Conservation (phyloP, 176 grass and related monocot genomes). For the Lolium perenne region DNA sequence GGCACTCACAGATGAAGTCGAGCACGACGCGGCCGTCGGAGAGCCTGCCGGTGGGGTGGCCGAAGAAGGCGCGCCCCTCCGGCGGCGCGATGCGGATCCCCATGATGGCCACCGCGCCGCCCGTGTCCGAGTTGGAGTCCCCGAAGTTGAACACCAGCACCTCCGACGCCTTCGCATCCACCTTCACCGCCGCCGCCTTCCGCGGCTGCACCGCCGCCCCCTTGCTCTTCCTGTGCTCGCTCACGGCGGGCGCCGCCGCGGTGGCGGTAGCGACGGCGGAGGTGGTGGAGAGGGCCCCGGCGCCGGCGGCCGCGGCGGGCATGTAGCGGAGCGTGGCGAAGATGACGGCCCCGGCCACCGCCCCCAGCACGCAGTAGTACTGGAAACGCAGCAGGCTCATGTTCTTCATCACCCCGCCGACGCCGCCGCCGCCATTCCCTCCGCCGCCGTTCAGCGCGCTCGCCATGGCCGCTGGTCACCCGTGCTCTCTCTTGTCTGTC, state of each 20-base stretch:
- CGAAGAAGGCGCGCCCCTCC: slow-evolving; percentile 68
- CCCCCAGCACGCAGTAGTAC: slow-evolving; percentile 67
- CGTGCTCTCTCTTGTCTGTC: neutral
- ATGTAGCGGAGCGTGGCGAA: slow-evolving; percentile 62
- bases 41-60: slow-evolving; percentile 60
- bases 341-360: slow-evolving; percentile 45
- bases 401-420: slow-evolving; percentile 35
- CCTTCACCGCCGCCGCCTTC: neutral
- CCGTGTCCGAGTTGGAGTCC: slow-evolving; percentile 92
- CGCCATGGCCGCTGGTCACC: slow-evolving; percentile 26
- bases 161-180: neutral
- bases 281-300: neutral
- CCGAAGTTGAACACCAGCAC: slow-evolving; percentile 84
- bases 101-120: slow-evolving; percentile 62
- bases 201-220: neutral
- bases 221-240: slow-evolving; percentile 29
- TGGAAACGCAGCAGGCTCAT: slow-evolving; percentile 39
- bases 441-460: slow-evolving; percentile 40
- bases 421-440: neutral
- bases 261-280: neutral
- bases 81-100: slow-evolving; percentile 60
- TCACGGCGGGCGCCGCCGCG: neutral
- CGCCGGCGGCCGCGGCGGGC: slow-evolving; percentile 15
- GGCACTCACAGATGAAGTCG: slow-evolving; percentile 85
- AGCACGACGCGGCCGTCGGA: slow-evolving; percentile 92